Base-by-base conservation (phyloP, 2,329 filamentous ascomycete genomes). In the Whalleya microplaca region DNA sequence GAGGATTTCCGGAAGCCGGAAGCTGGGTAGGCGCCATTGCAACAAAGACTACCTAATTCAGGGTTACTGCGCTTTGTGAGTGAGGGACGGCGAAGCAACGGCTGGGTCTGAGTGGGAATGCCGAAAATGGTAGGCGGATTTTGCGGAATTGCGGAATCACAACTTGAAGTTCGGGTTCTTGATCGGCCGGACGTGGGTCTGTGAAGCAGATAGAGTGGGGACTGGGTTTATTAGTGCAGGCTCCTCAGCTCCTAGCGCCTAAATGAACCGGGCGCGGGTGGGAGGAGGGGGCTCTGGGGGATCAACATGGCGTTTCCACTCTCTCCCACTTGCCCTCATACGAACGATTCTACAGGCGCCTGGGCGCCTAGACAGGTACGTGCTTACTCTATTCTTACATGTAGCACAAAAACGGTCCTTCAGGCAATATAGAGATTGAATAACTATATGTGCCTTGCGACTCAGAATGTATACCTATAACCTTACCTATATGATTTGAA, bases 1-100 rank as follows among this genome's bases (percentile, higher is more conserved):
- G 63, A 59, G 73, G 73, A 66, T 78, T 78, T 60, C 76, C 77
- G 57, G 76, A 78, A 21, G 67, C 71, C 44, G 74, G 74, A 27
- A 76, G 69, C 55, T 71, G 64, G 6, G 74, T 76, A 27, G 73
- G 72, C 40, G 73, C 59, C 73, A 76, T 76, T 29, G 32, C 37
- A 49, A 8, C 52, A 51, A 55, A 45, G 21, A 29, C 3, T 29
- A 27, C 42, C 23, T 41, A 23, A 51, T 53, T 29, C 45, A 23
- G 45, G 51, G 53, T 53, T 55, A 48, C 27, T 12, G 27, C 27
- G 27, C 27, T n/a, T 29, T 12, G 27, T 29, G 12, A 12, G 32
- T 37, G 32, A 37, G 14, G 8, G 32, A 37, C 32, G n/a, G n/a
- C n/a, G n/a, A n/a, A n/a, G n/a, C n/a, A n/a, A n/a, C n/a, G n/a